phyloP scores from a whole-genome alignment of 495 filamentous ascomycete species.

The Neurospora sp. region DNA sequence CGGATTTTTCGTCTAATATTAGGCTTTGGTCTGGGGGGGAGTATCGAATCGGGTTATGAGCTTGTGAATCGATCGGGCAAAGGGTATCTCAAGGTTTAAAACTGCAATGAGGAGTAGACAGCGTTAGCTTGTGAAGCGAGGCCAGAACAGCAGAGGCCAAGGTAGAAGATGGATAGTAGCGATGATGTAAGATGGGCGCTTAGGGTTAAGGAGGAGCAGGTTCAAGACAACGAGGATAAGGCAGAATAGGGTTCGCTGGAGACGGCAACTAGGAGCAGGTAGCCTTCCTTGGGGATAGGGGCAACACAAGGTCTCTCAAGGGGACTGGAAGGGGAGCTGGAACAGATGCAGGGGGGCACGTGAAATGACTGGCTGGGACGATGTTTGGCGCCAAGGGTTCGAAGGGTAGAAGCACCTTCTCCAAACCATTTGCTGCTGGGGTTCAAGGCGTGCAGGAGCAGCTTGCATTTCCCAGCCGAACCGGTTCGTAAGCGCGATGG shows the following conservation, averaged over 20 bases:
- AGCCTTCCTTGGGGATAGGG: background rate
- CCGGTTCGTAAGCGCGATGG: background rate
- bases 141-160: background rate
- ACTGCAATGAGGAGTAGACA: background rate
- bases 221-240: background rate
- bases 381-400: background rate
- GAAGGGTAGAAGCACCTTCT: background rate
- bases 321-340: background rate
- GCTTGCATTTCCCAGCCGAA: background rate
- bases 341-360: background rate
- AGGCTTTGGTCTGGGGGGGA: background rate
- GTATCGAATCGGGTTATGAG: background rate
- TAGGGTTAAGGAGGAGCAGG: background rate
- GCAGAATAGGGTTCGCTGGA: background rate
- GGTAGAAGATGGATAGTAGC: background rate
- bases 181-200: background rate
- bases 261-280: background rate
- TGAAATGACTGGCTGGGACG: background rate
- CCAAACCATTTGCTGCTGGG: background rate
- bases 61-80: background rate
- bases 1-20: background rate
- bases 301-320: background rate
- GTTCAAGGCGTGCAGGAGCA: background rate
- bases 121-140: background rate
- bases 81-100: background rate